Base-by-base conservation (phyloP, 768 basidiomycete genomes). In the Tremella mesenterica region DNA sequence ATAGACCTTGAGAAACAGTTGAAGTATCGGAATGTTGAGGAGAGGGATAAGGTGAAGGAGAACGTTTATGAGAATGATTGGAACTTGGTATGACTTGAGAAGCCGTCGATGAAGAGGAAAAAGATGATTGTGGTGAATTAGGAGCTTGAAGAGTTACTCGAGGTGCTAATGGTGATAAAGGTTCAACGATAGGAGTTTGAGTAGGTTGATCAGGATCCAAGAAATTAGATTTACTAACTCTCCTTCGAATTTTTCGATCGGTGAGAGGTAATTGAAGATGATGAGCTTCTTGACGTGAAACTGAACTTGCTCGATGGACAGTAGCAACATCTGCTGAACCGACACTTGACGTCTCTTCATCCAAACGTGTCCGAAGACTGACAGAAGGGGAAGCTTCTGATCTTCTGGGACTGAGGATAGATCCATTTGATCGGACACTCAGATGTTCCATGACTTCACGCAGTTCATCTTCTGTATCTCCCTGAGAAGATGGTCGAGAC, bases 11-110 rank as follows among this genome's bases (percentile, higher is more conserved):
- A 4, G 23, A 26, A 0, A 44, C 20, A 4, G 25, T 23, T 21
- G 39, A 20, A n/a, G 30, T 9, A 30, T n/a, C 21, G 9, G 48
- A 50, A 0, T 28, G 29, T 5, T 47, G 38, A 6, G 46, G 53
- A 14, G 55, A 55, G 30, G 56, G 58, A 28, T 48, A 59, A 2
- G 60, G 60, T 21, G 58, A 59, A 31, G 23, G 16, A 26, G 18
- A 6, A 23, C 28, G 27, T 31, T 33, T 44, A 36, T 38, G 20
- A n/a, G n/a, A n/a, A n/a, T n/a, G n/a, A n/a, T n/a, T n/a, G n/a
- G n/a, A n/a, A n/a, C n/a, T n/a, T n/a, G n/a, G n/a, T n/a, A n/a
- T n/a, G 44, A 46, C n/a, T 23, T 27, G 12, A 28, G 25, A n/a
- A 44, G 45, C 26, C 31, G 33, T 3, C 20, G 27, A 38, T 27